Evolutionary conservation across 73 alveolate genomes (phyloP).

Genomic region (Tetrahymena malaccensis): DNA sequence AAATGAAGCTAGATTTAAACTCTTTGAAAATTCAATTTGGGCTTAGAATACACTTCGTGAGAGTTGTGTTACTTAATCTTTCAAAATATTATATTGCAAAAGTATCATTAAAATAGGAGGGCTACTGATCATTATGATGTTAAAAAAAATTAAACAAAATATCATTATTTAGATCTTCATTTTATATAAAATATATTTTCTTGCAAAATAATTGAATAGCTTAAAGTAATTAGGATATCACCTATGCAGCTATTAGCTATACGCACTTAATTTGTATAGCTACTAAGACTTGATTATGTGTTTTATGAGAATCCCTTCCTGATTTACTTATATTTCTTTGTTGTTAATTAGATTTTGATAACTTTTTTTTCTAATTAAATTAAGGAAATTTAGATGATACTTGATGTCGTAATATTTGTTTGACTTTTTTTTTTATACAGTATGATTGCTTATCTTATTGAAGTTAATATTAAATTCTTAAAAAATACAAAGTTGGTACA

Average conservation of each 20-base stretch:
- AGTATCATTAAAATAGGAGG: background rate
- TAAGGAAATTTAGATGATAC: background rate
- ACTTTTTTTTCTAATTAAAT: background rate
- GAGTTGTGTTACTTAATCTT: background rate
- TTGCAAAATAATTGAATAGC: background rate
- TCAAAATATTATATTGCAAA: background rate
- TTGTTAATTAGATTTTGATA: background rate
- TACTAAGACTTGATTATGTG: no score
- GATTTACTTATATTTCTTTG: no score
- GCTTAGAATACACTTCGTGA: background rate
- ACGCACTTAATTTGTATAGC: background rate
- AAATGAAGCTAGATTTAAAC: background rate
- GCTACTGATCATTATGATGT: background rate
- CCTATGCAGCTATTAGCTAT: background rate
- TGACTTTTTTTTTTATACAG: background rate
- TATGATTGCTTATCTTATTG: no score
- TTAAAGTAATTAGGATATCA: background rate
- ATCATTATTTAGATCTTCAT: background rate
- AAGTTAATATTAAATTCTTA: no score
- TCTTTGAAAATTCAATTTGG: background rate
- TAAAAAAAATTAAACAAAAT: background rate
- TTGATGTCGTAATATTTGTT: background rate
- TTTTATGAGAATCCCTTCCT: no score
- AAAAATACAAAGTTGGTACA: background rate
- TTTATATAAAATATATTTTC: no score